phyloP scores from a whole-genome alignment of 1,284 basidiomycete species.

The Trichosporon inkin region DNA sequence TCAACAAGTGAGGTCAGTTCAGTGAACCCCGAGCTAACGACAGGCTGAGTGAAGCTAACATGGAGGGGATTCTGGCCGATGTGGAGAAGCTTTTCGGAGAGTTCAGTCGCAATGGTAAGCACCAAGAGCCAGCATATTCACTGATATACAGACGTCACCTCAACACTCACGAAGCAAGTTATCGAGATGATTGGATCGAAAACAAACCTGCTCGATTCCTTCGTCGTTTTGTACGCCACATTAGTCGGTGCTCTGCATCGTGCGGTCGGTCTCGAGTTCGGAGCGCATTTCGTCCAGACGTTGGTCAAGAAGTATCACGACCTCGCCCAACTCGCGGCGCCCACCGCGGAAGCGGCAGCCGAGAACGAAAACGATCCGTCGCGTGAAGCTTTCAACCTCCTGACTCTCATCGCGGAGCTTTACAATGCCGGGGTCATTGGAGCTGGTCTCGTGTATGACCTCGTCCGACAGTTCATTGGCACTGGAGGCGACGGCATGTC shows the following conservation, averaged over 20 bases:
- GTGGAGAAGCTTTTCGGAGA: constrained; percentile 75
- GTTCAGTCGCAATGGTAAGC: constrained; percentile 71
- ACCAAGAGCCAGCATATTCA: too few relatives aligned
- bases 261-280: constrained; percentile 84
- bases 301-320: constrained; percentile 28
- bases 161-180: constrained; percentile 70
- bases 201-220: constrained; percentile 80
- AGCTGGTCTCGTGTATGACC: constrained; percentile 79
- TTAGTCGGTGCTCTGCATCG: constrained; percentile 80
- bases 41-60: constrained; percentile 87
- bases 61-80: constrained; percentile 70
- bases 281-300: constrained; percentile 58
- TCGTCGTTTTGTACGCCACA: constrained; percentile 84
- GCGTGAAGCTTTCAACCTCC: constrained; percentile 85
- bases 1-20: constrained; percentile 66
- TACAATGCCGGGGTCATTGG: constrained; percentile 95
- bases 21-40: neutral
- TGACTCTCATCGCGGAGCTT: constrained; percentile 81
- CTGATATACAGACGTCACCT: constrained; percentile 65
- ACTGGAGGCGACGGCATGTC: constrained; percentile 51
- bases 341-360: constrained; percentile 11
- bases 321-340: constrained; percentile 1
- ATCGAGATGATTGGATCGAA: constrained; percentile 78
- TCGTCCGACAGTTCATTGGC: constrained; percentile 74
- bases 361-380: constrained; percentile 23